Evolutionary conservation across 2,329 filamentous ascomycete genomes (phyloP).

Genomic region (Grosmannia clavigera): DNA sequence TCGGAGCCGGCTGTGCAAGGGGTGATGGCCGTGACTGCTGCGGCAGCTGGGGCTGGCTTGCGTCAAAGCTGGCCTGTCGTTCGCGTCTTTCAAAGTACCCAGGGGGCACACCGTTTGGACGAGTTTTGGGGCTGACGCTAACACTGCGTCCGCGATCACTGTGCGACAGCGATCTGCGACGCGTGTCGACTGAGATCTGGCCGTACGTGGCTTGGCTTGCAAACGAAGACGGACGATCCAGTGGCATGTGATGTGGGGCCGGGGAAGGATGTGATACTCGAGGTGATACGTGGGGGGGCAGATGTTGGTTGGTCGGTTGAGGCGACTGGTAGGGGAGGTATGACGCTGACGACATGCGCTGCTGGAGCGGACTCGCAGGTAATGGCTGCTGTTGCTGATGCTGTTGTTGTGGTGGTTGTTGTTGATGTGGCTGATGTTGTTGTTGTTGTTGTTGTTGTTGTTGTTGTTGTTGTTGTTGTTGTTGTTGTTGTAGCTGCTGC

Average conservation of each 20-base stretch:
- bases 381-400: conserved; percentile 10
- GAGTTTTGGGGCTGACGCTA: conserved; percentile 70
- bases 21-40: background rate
- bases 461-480: background rate
- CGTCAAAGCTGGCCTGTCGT: conserved; percentile 17
- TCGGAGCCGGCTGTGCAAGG: background rate
- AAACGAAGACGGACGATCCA: conserved; percentile 1
- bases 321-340: conserved; percentile 16
- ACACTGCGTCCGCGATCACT: conserved; percentile 57
- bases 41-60: background rate
- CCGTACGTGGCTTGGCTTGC: conserved; percentile 26
- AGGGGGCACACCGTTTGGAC: conserved; percentile 36
- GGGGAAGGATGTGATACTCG: conserved; percentile 16
- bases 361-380: background rate
- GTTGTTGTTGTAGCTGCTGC: background rate
- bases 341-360: background rate
- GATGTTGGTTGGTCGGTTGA: background rate
- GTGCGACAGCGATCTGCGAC: conserved; percentile 38
- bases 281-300: background rate
- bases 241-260: conserved; percentile 14
- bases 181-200: conserved; percentile 20
- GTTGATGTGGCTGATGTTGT: conserved; percentile 12
- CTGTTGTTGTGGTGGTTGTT: conserved; percentile 21
- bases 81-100: conserved; percentile 12
- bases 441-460: background rate